A percentile compares a stretch with the other conserved stretches of the same genome.
These are phyloP conservation scores for Yarrowia sp. DNA, from an alignment of 805 yeast species.

Conservation along the genomic window DNA sequence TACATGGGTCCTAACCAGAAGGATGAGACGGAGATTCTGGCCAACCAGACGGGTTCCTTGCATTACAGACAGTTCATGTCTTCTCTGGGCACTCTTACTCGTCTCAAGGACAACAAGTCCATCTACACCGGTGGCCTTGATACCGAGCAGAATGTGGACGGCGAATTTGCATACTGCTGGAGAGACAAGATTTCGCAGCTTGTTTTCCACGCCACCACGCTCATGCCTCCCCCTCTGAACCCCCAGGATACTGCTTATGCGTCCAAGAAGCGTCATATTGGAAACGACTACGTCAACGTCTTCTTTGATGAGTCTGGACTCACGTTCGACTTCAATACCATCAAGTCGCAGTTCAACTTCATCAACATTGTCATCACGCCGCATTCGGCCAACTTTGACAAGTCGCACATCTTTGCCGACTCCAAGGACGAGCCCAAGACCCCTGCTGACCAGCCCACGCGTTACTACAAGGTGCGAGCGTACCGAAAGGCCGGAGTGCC, in stretches of 20 bases:
- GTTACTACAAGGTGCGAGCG: constrained; percentile 64
- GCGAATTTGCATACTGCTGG: constrained; percentile 77
- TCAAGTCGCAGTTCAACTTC: constrained; percentile 82
- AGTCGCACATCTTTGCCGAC: constrained; percentile 39
- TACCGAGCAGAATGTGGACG: constrained; percentile 71
- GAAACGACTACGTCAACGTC: constrained; percentile 81
- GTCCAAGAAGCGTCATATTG: constrained; percentile 81
- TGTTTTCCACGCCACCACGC: constrained; percentile 78
- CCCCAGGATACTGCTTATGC: constrained; percentile 56
- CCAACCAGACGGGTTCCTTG: constrained; percentile 68
- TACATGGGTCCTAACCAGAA: constrained; percentile 75
- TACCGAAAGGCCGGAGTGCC: constrained; percentile 74
- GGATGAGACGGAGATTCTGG: constrained; percentile 67
- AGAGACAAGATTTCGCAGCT: constrained; percentile 72
- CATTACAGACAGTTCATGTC: constrained; percentile 66
- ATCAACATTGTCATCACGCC: constrained; percentile 81
- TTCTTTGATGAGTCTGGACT: constrained; percentile 78
- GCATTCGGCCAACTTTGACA: constrained; percentile 50
- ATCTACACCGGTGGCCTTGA: constrained; percentile 83
- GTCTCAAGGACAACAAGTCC: constrained; percentile 60
- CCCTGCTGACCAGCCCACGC: constrained; percentile 33
- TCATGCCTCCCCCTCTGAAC: constrained; percentile 66
- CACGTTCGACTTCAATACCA: constrained; percentile 71
- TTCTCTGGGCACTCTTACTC: constrained; percentile 65
- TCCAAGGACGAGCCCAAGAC: constrained; percentile 5